Base-by-base conservation (phyloP, 441 rosid species). In the Bocquillonia castaneifolia region DNA sequence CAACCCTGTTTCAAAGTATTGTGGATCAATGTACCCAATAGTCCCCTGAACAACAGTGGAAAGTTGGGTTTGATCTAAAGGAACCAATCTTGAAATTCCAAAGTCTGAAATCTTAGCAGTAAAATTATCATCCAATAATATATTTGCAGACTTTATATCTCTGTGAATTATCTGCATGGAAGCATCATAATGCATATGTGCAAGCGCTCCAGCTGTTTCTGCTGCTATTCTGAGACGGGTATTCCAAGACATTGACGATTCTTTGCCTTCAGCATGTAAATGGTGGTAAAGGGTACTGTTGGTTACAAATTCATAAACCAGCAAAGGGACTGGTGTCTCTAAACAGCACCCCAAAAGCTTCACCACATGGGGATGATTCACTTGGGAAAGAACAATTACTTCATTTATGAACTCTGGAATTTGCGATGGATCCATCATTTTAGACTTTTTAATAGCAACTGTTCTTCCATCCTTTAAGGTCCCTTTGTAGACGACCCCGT, bases 291-390 rank as follows among this genome's bases (percentile, higher is more conserved):
- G 80, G 31, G 83, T 75, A 5, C 79, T 80, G 58, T 83, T 83
- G 1, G 54, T 39, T 7, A 79, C 50, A 25, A 48, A 81, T 63
- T 81, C 82, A 37, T 84, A 81, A 6, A 84, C 85, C 0, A 79
- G 40, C 18, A 81, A 34, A 0, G 82, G 83, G 1, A 79, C 78
- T 32, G 63, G 65, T 0, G 78, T 79, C 66, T 79, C 85, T 56
- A 81, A 63, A 61, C 87, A 83, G 39, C 83, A 83, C 2, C 82
- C 82, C 5, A 81, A 29, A 0, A 83, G 70, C 29, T 76, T 78
- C 3, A 80, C 81, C 6, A 72, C 78, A 23, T 83, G 74, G 25
- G 72, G 69, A 25, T 79, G 81, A 29, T 77, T 81, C 28, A 83
- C 72, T 28, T 79, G 78, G 0, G 78, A 81, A 1, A 81, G 70